phyloP scores from a whole-genome alignment of 129 eudicot genomes.

The Flaveria bidentis region DNA sequence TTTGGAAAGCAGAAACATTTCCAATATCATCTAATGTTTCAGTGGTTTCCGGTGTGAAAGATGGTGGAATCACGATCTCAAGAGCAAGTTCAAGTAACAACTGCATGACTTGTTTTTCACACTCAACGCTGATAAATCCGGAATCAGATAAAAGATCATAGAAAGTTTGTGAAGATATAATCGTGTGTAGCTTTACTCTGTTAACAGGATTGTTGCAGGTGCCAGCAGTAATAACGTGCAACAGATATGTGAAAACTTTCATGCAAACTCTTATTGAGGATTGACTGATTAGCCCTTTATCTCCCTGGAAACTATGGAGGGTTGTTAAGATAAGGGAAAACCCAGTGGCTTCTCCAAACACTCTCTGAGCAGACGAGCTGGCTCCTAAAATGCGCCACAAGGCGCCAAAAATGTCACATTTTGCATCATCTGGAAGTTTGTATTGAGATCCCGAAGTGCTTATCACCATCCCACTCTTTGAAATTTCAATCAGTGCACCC shows the following conservation, averaged over 20 bases:
- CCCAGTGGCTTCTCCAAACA: constrained; percentile 97
- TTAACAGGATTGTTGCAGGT: constrained; percentile 75
- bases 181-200: constrained; percentile 62
- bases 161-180: constrained; percentile 74
- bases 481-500: constrained; percentile 75
- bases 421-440: constrained; percentile 75
- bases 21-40: constrained; percentile 39
- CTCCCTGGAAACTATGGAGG: constrained; percentile 75
- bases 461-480: constrained; percentile 92
- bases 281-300: constrained; percentile 44
- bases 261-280: constrained; percentile 42
- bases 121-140: constrained; percentile 82
- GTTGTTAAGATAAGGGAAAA: constrained; percentile 84
- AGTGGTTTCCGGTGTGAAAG: constrained; percentile 55
- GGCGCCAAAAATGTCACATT: constrained; percentile 87
- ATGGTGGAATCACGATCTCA: constrained; percentile 83
- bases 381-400: constrained; percentile 88
- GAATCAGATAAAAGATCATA: constrained; percentile 80
- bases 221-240: constrained; percentile 80
- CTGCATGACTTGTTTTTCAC: constrained; percentile 83
- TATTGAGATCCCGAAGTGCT: constrained; percentile 78
- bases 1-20: constrained; percentile 47
- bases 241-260: constrained; percentile 71
- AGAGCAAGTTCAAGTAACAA: constrained; percentile 88
- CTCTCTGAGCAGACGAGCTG: constrained; percentile 78